These are phyloP conservation scores for Rhodamnia rubescens DNA, from an alignment of 345 rosid species.

Conservation along the genomic window DNA sequence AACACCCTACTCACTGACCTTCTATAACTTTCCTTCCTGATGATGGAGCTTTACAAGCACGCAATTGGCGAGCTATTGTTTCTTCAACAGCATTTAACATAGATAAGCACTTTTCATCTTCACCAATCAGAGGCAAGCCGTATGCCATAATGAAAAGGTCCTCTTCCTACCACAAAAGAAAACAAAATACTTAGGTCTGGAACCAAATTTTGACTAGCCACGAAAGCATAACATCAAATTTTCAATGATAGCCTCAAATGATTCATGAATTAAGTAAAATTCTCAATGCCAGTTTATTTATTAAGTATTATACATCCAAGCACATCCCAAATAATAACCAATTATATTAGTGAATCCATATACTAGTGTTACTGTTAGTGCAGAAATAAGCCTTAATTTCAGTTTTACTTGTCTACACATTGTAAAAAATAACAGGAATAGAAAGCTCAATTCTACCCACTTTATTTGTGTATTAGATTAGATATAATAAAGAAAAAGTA, in stretches of 20 bases:
- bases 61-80: slow-evolving; percentile 76
- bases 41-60: slow-evolving; percentile 64
- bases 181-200: neutral
- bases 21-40: slow-evolving; percentile 49
- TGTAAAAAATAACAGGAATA: neutral
- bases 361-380: neutral
- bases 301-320: neutral
- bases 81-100: slow-evolving; percentile 90
- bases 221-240: neutral
- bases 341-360: neutral
- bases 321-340: neutral
- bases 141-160: slow-evolving; percentile 84
- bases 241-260: too few relatives aligned
- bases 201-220: neutral
- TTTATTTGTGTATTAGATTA: neutral
- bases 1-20: slow-evolving; percentile 15
- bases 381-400: neutral
- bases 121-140: slow-evolving; percentile 77
- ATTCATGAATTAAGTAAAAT: neutral
- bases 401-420: neutral
- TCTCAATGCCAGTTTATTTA: neutral
- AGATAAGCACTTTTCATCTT: slow-evolving; percentile 77
- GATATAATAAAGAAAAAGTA: neutral
- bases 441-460: neutral
- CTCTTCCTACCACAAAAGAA: slow-evolving; percentile 57